Conservation (phyloP, 257 asterid genomes). For the Solanum bulbocastanum region DNA sequence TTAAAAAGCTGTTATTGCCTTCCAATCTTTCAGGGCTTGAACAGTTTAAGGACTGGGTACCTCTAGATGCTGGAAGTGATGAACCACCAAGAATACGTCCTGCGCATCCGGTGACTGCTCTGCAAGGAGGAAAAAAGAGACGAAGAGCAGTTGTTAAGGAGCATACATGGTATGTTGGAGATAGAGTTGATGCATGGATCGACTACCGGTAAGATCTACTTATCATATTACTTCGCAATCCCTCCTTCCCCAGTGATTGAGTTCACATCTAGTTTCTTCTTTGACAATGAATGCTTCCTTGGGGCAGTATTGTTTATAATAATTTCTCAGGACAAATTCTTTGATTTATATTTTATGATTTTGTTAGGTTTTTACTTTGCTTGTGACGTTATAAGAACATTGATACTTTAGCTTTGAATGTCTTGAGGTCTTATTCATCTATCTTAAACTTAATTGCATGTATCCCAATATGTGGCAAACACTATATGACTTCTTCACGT, state of each 20-base stretch:
- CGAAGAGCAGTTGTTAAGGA: conserved; percentile 66
- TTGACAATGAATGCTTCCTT: neutral
- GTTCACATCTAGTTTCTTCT: neutral
- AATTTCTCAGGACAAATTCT: neutral
- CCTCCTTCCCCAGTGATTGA: neutral
- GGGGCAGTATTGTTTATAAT: neutral
- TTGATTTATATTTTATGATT: neutral
- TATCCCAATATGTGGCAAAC: neutral
- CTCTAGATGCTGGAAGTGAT: conserved; percentile 51
- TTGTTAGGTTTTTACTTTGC: neutral
- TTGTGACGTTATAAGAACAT: neutral
- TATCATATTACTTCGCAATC: neutral
- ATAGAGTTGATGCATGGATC: conserved; percentile 78
- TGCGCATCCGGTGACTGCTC: conserved; percentile 50
- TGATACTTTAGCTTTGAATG: neutral
- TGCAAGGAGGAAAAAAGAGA: conserved; percentile 74
- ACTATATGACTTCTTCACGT: neutral
- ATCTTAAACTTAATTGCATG: neutral
- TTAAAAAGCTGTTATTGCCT: neutral
- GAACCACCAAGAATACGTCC: conserved; percentile 51
- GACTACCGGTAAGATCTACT: conserved; percentile 46
- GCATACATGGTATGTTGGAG: conserved; percentile 76
- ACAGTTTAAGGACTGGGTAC: conserved; percentile 75
- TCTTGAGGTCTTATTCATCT: neutral
- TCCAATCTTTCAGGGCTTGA: conserved; percentile 27